Evolutionary conservation across 331 rosid species (phyloP), one percentile per base, ranked within the genome.

Genomic region (Dryas integrifolia): DNA sequence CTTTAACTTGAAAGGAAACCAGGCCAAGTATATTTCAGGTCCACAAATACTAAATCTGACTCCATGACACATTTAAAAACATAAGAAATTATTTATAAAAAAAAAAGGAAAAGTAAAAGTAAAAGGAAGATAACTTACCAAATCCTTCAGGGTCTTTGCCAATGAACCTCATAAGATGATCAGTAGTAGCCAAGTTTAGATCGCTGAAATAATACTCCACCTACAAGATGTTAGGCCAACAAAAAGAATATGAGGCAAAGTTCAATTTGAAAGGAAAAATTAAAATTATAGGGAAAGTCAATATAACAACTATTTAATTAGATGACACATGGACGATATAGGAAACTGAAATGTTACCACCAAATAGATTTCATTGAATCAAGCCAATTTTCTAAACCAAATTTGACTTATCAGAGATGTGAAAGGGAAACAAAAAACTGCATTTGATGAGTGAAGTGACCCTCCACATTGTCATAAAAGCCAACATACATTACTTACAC

Each of bases 161-260:
- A 84, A 94, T 89, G 90, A 86, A 94, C 88, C 97, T 85, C 92
- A 94, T 94, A 81, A 94, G 87, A 83, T 91, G 98, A 84, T 94
- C 96, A 18, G 98, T 94, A 14, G 98, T 94, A 65, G 98, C 96
- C 79, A 94, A 85, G 86, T 94, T 94, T 67, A 94, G 75, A 79
- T 94, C 97, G 68, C 98, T 94, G 86, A 94, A 91, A 85, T 94
- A 94, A 84, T 94, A 94, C 82, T 94, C 98, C 91, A 94, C 98
- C 98, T 91, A 84, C 81, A 87, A 76, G 68, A 70, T 52, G 59
- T 67, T 24, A 68, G 66, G 46, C 21, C 61, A 52, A 72, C 16
- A 38, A 12, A 65, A 52, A 77, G 48, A 70, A 63, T 39, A 69
- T 65, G 50, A 66, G 52, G 64, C 58, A 41, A 80, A 75, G 65